These are phyloP conservation scores for Pichia ethanolica DNA, from an alignment of 805 yeast species.

Conservation along the genomic window DNA sequence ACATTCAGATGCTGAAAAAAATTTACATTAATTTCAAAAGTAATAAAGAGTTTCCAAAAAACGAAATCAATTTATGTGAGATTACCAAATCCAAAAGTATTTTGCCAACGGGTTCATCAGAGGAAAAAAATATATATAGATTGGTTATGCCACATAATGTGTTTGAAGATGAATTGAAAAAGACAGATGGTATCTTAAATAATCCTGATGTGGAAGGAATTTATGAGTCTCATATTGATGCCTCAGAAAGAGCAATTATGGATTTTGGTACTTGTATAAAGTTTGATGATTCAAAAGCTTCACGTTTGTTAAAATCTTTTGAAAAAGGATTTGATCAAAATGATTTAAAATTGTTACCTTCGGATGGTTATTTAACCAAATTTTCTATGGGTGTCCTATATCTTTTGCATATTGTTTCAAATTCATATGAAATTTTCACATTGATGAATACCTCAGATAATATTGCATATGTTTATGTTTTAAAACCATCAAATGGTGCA, in stretches of 20 bases:
- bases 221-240: conserved; percentile 65
- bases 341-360: conserved; percentile 40
- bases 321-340: conserved; percentile 74
- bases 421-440: conserved; percentile 68
- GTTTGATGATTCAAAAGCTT: conserved; percentile 65
- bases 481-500: conserved; percentile 64
- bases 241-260: conserved; percentile 68
- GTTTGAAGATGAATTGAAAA: conserved; percentile 48
- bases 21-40: conserved; percentile 61
- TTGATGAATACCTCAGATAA: conserved; percentile 59
- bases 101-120: conserved; percentile 63
- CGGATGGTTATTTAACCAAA: conserved; percentile 45
- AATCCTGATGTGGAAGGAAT: conserved; percentile 56
- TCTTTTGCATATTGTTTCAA: conserved; percentile 60
- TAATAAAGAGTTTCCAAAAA: conserved; percentile 22
- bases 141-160: conserved; percentile 61
- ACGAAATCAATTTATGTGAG: conserved; percentile 40
- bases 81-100: conserved; percentile 52
- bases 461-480: conserved; percentile 42
- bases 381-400: conserved; percentile 55
- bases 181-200: conserved; percentile 56
- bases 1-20: conserved; percentile 66
- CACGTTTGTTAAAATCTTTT: conserved; percentile 78
- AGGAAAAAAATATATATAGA: conserved; percentile 43
- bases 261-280: conserved; percentile 68